phyloP scores from a whole-genome alignment of 2,329 filamentous ascomycete genomes.

The Phialophora verrucosa region DNA sequence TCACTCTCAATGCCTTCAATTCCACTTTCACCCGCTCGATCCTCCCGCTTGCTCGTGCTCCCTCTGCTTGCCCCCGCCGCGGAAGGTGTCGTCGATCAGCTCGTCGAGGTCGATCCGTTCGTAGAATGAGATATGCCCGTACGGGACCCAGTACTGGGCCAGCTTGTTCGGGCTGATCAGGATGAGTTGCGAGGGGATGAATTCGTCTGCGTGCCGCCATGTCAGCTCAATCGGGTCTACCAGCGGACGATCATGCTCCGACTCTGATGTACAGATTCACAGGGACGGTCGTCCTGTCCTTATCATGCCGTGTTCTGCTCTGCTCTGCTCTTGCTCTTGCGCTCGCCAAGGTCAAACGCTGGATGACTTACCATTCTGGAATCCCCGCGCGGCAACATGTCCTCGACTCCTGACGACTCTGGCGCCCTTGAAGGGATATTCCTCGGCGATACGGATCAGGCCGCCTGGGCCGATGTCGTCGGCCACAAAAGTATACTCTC shows the following conservation, averaged over 20 bases:
- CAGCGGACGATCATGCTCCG: too few species aligned
- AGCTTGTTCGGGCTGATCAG: slow-evolving; percentile 77
- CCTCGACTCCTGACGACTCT: slow-evolving; percentile 75
- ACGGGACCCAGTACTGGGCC: slow-evolving; percentile 79
- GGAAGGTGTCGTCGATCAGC: slow-evolving; percentile 42
- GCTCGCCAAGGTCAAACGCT: too few species aligned
- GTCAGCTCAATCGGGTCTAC: neutral
- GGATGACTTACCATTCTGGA: slow-evolving; percentile 67
- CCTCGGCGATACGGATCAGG: slow-evolving; percentile 66
- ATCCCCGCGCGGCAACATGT: slow-evolving; percentile 77
- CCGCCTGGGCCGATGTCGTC: slow-evolving; percentile 75
- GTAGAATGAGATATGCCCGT: slow-evolving; percentile 54
- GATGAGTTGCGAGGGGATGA: slow-evolving; percentile 75
- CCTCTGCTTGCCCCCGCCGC: slow-evolving; percentile 1
- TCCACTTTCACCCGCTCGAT: neutral
- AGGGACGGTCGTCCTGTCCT: too few species aligned
- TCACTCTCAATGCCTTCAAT: neutral
- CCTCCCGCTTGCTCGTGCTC: neutral
- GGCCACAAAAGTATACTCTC: slow-evolving; percentile 80
- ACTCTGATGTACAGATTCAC: too few species aligned
- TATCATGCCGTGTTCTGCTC: too few species aligned
- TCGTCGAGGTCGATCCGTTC: slow-evolving; percentile 51
- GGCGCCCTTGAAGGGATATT: slow-evolving; percentile 73
- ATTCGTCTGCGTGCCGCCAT: slow-evolving; percentile 65
- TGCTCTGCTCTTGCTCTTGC: too few species aligned